These are phyloP conservation scores for Tuctoria greenei DNA, from an alignment of 176 grass and related monocot species.

Conservation along the genomic window DNA sequence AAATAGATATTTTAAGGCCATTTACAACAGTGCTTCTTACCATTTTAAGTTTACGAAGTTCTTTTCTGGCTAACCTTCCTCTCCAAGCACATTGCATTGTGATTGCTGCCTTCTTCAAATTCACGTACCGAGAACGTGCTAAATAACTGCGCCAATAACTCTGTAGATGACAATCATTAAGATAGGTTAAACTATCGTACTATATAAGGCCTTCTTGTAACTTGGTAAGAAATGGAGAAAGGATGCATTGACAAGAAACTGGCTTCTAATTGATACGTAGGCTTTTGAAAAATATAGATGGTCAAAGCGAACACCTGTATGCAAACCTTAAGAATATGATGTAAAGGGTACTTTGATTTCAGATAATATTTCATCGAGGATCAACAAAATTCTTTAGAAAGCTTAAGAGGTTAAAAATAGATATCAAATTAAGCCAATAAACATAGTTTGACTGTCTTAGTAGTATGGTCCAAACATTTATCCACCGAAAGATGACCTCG, in stretches of 20 bases:
- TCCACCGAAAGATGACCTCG: background rate
- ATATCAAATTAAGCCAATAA: background rate
- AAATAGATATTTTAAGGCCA: background rate
- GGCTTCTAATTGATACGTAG: background rate
- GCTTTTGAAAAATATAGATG: constrained; percentile 30
- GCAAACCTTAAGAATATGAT: background rate
- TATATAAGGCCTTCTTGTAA: constrained; percentile 19
- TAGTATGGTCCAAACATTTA: constrained; percentile 17
- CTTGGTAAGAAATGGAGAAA: constrained; percentile 11
- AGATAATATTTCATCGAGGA: background rate
- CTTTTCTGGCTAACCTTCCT: constrained; percentile 81
- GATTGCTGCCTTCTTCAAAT: constrained; percentile 78
- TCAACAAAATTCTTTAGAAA: background rate
- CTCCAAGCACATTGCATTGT: constrained; percentile 90
- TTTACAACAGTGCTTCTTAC: constrained; percentile 44
- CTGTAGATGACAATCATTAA: constrained; percentile 40
- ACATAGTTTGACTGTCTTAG: background rate
- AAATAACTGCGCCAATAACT: constrained; percentile 72
- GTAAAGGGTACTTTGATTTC: background rate
- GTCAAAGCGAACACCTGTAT: background rate
- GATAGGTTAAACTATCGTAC: constrained; percentile 23
- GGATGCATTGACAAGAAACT: constrained; percentile 4
- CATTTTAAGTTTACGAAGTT: constrained; percentile 95
- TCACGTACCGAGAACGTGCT: constrained; percentile 52
- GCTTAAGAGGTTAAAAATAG: background rate